Evolutionary conservation across 106 monocot species (phyloP).

Genomic region (Acorus gramineus): DNA sequence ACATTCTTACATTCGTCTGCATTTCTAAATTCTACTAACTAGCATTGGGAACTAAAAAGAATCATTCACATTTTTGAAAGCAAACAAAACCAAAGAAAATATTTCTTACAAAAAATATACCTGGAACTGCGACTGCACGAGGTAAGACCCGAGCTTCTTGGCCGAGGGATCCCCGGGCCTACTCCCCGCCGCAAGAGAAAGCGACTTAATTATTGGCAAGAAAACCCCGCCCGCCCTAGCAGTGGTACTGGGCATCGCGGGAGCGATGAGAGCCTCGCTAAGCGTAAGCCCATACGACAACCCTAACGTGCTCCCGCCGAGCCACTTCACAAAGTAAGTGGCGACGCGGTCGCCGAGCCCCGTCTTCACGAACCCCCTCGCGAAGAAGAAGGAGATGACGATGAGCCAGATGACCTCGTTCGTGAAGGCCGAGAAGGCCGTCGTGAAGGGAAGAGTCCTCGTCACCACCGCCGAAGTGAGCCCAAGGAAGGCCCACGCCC

Average conservation of each 20-base stretch:
- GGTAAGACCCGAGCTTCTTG: conserved; percentile 72
- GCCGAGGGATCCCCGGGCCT: conserved; percentile 52
- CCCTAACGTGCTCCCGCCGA: conserved; percentile 83
- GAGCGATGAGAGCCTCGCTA: conserved; percentile 76
- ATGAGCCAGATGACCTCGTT: conserved; percentile 94
- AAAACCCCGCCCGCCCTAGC: conserved; percentile 92
- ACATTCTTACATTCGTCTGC: no score
- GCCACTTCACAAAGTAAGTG: conserved; percentile 86
- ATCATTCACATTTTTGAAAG: background rate
- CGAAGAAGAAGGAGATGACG: conserved; percentile 96
- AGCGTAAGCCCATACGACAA: conserved; percentile 71
- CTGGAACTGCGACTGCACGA: conserved; percentile 86
- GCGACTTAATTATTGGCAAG: conserved; percentile 77
- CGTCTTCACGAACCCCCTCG: conserved; percentile 91
- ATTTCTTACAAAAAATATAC: conserved; percentile 7
- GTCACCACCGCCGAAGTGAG: conserved; percentile 56
- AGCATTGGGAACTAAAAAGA: background rate
- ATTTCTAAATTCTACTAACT: no score
- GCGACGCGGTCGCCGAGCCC: conserved; percentile 82
- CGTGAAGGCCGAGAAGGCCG: conserved; percentile 76
- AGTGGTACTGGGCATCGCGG: conserved; percentile 95
- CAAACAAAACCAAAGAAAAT: background rate
- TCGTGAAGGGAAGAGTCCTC: conserved; percentile 52
- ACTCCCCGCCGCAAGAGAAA: conserved; percentile 75
- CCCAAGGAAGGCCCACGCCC: conserved; percentile 85